phyloP scores from a whole-genome alignment of 148 eudicot genomes.

The Persicaria maculosa region DNA sequence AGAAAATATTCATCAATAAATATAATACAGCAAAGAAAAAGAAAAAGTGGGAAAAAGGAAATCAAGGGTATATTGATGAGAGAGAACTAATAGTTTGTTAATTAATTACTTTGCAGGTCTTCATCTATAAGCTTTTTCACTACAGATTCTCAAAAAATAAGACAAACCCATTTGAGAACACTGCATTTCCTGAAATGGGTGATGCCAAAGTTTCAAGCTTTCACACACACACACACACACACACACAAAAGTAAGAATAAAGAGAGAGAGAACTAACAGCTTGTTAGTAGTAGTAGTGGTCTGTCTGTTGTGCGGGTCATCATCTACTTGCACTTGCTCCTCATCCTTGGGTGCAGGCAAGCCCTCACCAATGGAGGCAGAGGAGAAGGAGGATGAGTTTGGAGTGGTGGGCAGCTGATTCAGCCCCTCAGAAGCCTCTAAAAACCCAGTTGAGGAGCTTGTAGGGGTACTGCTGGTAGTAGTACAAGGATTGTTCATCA shows the following conservation, averaged over 20 bases:
- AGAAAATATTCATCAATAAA: too few relatives aligned
- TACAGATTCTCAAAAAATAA: neutral
- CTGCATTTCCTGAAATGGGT: slow-evolving; percentile 20
- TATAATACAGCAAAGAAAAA: too few relatives aligned
- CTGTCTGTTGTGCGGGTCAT: slow-evolving; percentile 14
- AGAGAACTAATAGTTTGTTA: too few relatives aligned
- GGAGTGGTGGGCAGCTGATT: slow-evolving; percentile 48
- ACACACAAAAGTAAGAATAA: neutral
- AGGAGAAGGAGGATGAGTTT: slow-evolving; percentile 43
- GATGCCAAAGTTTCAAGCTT: slow-evolving; percentile 11
- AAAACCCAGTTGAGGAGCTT: slow-evolving; percentile 4
- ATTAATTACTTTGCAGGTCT: too few relatives aligned
- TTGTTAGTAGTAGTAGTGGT: slow-evolving; percentile 16
- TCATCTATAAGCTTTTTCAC: neutral
- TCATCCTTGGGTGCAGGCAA: slow-evolving; percentile 11
- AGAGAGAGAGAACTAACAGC: slow-evolving; percentile 25
- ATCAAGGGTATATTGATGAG: too few relatives aligned
- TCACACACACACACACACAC: neutral
- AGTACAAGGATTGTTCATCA: neutral
- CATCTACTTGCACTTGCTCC: slow-evolving; percentile 14
- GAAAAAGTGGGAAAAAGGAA: too few relatives aligned
- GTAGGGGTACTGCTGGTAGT: neutral
- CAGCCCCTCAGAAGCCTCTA: slow-evolving; percentile 23
- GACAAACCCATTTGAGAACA: neutral
- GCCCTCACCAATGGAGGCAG: slow-evolving; percentile 29